phyloP scores from a whole-genome alignment of 2,329 filamentous ascomycete genomes.

The Fusarium sp. region DNA sequence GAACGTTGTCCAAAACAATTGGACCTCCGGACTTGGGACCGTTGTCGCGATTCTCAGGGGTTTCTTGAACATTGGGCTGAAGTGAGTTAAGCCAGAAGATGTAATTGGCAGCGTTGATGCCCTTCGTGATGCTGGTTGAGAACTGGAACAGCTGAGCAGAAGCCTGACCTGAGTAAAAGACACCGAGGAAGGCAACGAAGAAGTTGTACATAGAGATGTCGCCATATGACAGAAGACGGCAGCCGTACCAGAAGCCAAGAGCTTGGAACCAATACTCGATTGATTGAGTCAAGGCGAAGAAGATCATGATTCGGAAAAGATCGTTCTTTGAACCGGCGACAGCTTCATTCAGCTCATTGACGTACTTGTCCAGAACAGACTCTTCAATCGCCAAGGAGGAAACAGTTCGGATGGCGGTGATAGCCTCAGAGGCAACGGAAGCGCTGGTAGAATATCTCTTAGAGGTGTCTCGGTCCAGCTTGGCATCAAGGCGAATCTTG shows the following conservation, averaged over 20 bases:
- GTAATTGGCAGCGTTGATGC: constrained; percentile 61
- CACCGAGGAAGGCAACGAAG: constrained; percentile 63
- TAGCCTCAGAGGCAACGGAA: constrained; percentile 58
- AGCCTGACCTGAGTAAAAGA: constrained; percentile 60
- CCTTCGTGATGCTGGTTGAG: constrained; percentile 65
- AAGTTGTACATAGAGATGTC: constrained; percentile 66
- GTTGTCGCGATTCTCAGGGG: constrained; percentile 52
- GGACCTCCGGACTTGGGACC: constrained; percentile 50
- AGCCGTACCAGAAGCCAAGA: constrained; percentile 57
- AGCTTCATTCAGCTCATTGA: constrained; percentile 48
- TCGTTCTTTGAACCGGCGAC: constrained; percentile 48
- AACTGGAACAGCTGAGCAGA: constrained; percentile 58
- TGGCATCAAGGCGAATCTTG: constrained; percentile 56
- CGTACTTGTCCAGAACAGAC: constrained; percentile 48
- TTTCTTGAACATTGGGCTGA: constrained; percentile 57
- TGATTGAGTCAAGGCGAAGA: constrained; percentile 53
- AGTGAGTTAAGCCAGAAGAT: constrained; percentile 60
- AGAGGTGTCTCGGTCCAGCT: constrained; percentile 53
- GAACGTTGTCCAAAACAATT: constrained; percentile 65
- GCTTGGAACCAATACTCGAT: constrained; percentile 55
- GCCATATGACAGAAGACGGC: constrained; percentile 51
- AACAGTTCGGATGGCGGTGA: constrained; percentile 55
- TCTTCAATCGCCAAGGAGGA: constrained; percentile 58
- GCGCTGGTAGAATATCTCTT: constrained; percentile 53
- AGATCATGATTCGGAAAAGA: constrained; percentile 51